These are phyloP conservation scores for Alternaria arbusti DNA, from an alignment of 2,329 filamentous ascomycete genomes.

Conservation along the genomic window DNA sequence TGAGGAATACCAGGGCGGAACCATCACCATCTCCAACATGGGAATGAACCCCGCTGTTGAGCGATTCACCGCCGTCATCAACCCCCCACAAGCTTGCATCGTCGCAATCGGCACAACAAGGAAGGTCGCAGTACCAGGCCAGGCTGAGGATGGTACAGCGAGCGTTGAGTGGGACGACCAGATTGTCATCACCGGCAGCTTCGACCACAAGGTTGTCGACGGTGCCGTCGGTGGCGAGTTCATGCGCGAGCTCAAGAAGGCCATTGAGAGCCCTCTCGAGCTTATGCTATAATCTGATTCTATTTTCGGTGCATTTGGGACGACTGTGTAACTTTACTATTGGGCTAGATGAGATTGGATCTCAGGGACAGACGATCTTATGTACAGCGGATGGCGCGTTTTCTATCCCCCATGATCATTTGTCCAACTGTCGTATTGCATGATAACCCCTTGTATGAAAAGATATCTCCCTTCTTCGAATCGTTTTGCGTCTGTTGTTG, in stretches of 20 bases:
- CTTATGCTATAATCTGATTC: slow-evolving; percentile 73
- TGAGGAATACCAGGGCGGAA: slow-evolving; percentile 98
- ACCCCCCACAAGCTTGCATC: slow-evolving; percentile 96
- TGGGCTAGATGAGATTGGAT: slow-evolving; percentile 18
- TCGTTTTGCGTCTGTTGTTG: not conserved
- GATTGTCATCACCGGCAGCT: slow-evolving; percentile 92
- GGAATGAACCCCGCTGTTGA: slow-evolving; percentile 98
- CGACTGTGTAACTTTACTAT: slow-evolving; percentile 32
- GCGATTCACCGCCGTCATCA: slow-evolving; percentile 98
- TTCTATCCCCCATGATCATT: slow-evolving; percentile 19
- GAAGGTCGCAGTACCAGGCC: slow-evolving; percentile 89
- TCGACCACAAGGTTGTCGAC: slow-evolving; percentile 99
- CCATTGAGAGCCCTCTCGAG: slow-evolving; percentile 95
- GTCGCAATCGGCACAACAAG: slow-evolving; percentile 92
- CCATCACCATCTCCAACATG: slow-evolving; percentile 99
- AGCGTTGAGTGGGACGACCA: slow-evolving; percentile 91
- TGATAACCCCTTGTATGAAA: slow-evolving; percentile 23
- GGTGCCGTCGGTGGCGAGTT: slow-evolving; percentile 96
- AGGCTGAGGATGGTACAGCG: slow-evolving; percentile 79
- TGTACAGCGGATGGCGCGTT: slow-evolving; percentile 42
- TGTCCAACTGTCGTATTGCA: slow-evolving; percentile 13
- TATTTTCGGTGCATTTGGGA: slow-evolving; percentile 15
- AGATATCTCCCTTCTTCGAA: slow-evolving; percentile 12
- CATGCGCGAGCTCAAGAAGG: slow-evolving; percentile 96
- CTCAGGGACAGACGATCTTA: slow-evolving; percentile 24